Evolutionary conservation across 805 yeast genomes (phyloP).

Genomic region (Cyberlindnera maritima): DNA sequence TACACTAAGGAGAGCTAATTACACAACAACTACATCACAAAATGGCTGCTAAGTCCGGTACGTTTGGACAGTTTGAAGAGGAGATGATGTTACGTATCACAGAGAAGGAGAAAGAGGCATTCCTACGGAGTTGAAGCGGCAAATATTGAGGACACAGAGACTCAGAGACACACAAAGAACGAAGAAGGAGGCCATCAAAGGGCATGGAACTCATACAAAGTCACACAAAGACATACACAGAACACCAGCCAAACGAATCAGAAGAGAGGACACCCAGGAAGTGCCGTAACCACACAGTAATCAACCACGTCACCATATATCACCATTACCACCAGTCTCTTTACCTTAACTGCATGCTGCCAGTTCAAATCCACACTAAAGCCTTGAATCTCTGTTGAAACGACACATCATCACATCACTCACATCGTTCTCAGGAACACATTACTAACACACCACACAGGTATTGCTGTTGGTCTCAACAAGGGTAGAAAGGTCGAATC

Average conservation of each 20-base stretch:
- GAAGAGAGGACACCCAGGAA: too few relatives aligned
- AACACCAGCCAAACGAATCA: too few relatives aligned
- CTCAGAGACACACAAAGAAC: too few relatives aligned
- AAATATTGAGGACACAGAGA: too few relatives aligned
- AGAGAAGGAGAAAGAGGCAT: too few relatives aligned
- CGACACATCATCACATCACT: neutral
- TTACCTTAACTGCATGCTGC: neutral
- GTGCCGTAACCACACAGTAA: too few relatives aligned
- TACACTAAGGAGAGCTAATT: neutral
- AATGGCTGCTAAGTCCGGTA: conserved; percentile 57
- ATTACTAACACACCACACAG: conserved; percentile 42
- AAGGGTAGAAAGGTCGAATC: conserved; percentile 97
- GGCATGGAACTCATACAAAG: too few relatives aligned
- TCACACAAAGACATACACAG: too few relatives aligned
- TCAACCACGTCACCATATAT: too few relatives aligned
- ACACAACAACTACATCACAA: conserved; percentile 26
- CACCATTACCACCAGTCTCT: too few relatives aligned
- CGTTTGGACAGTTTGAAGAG: conserved; percentile 28
- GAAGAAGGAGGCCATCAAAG: too few relatives aligned
- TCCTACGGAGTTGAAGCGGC: too few relatives aligned
- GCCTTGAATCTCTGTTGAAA: neutral
- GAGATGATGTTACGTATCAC: neutral
- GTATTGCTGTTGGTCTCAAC: conserved; percentile 98
- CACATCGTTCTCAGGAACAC: neutral
- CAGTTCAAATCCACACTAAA: neutral